A percentile compares a stretch with the other conserved stretches of the same genome.
Conservation (phyloP, 2,329 filamentous ascomycete genomes). For the Ceratocystis harringtonii region DNA sequence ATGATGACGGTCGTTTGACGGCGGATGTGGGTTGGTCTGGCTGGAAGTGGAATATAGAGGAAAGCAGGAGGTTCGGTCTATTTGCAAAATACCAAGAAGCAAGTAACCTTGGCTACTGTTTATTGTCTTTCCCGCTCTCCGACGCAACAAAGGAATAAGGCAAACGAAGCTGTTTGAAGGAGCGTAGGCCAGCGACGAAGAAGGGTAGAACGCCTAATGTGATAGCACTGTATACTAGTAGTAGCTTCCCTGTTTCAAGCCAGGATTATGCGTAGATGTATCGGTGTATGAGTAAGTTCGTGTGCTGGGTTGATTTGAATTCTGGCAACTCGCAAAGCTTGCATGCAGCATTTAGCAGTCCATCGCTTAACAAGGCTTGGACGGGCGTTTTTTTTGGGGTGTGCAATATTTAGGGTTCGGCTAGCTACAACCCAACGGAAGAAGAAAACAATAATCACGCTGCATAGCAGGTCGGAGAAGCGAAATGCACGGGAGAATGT, state of each 20-base stretch:
- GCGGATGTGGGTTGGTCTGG: too few relatives aligned
- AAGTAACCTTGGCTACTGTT: too few relatives aligned
- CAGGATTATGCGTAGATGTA: too few relatives aligned
- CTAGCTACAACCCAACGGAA: neutral
- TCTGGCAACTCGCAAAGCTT: neutral
- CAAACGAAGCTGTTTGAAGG: too few relatives aligned
- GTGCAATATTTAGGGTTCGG: neutral
- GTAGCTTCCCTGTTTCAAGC: too few relatives aligned
- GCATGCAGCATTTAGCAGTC: neutral
- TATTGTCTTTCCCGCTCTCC: too few relatives aligned
- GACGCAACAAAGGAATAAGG: too few relatives aligned
- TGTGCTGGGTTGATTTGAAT: neutral
- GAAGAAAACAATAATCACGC: neutral
- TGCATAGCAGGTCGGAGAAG: neutral
- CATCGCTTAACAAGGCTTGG: neutral
- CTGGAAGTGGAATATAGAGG: too few relatives aligned
- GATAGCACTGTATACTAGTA: too few relatives aligned
- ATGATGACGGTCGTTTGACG: neutral
- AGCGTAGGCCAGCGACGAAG: neutral
- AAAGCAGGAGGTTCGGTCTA: too few relatives aligned
- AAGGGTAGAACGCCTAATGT: neutral
- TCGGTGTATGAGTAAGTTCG: neutral
- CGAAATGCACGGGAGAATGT: neutral
- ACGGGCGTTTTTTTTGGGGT: neutral
- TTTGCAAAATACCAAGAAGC: too few relatives aligned